Evolutionary conservation across 2,329 filamentous ascomycete genomes (phyloP), one percentile per base, ranked within the genome.

Genomic region (Intubia oerlemansii): DNA sequence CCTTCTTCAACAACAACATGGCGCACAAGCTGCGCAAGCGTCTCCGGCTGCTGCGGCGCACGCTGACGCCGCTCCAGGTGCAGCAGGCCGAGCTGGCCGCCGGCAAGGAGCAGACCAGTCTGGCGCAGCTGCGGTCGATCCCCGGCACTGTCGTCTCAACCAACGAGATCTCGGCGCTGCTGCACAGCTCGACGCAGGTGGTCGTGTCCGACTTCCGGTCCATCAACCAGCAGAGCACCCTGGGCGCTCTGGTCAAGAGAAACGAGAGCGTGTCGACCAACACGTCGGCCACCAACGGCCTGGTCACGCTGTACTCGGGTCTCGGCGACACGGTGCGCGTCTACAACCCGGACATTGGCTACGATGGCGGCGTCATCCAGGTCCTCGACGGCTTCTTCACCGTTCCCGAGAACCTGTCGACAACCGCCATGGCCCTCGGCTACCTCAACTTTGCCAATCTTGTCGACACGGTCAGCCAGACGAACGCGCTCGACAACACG

Each of bases 281-380:
- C 21, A 27, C 25, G 7, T 19, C 33, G 7, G 23, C 33, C 7
- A 26, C 25, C 14, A 24, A 24, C 12, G 25, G 30, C 15, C 31
- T 28, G 3, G 33, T 35, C 11, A 35, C 31, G n/a, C 30, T 35
- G 8, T 35, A 35, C 28, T 35, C 33, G 28, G 33, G 33, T 7
- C 33, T 35, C 7, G 33, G 33, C 20, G 19, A 26, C 8, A n/a
- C 31, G 3, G 31, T 35, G n/a, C 28, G 13, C 26, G n/a, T 35
- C 16, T 35, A 33, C 29, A 35, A 33, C 24, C 19, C 33, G 7
- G 33, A 35, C 25, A 35, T 35, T 13, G 17, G 18, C 10, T 35
- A 32, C 23, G 10, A 10, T 0, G 33, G 30, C 10, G 33, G 33
- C 16, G 14, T 30, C 11, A 33, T 35, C 26, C 33, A 35, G 28